A percentile compares a stretch with the other conserved stretches of the same genome.
These are phyloP conservation scores for Geranium brycei DNA, from an alignment of 345 rosid genomes.

Conservation along the genomic window DNA sequence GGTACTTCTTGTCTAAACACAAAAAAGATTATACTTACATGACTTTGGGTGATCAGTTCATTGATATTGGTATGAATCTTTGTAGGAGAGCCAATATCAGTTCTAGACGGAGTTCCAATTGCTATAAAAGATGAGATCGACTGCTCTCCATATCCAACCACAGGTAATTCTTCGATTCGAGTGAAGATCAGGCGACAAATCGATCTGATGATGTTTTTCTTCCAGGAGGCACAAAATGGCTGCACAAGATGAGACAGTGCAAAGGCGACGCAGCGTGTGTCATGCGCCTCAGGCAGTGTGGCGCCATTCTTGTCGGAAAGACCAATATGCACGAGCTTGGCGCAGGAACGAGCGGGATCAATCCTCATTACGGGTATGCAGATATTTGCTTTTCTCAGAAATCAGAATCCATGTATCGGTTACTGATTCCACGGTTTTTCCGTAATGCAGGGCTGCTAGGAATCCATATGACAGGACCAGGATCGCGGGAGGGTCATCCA, in stretches of 20 bases:
- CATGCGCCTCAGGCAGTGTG: conserved; percentile 44
- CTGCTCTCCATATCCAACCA: conserved; percentile 63
- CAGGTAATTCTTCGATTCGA: conserved; percentile 24
- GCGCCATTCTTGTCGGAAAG: conserved; percentile 56
- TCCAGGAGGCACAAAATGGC: conserved; percentile 80
- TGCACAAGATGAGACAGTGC: conserved; percentile 44
- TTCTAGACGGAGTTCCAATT: conserved; percentile 55
- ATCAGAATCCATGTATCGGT: neutral
- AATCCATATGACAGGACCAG: conserved; percentile 41
- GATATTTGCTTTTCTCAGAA: neutral
- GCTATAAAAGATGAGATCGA: conserved; percentile 75
- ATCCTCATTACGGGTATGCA: conserved; percentile 62
- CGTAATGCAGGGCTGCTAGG: conserved; percentile 29
- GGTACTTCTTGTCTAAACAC: conserved; percentile 17
- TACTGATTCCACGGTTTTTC: neutral
- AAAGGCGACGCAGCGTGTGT: conserved; percentile 47
- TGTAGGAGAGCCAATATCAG: conserved; percentile 51
- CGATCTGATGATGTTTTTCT: conserved; percentile 3
- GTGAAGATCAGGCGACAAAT: neutral
- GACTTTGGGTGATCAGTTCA: neutral
- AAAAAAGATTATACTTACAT: neutral
- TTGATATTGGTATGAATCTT: neutral
- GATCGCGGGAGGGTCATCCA: conserved; percentile 59
- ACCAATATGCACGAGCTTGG: conserved; percentile 84
- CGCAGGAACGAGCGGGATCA: conserved; percentile 66